Conservation (phyloP, 768 basidiomycete species). For the Coprinellus micaceus region DNA sequence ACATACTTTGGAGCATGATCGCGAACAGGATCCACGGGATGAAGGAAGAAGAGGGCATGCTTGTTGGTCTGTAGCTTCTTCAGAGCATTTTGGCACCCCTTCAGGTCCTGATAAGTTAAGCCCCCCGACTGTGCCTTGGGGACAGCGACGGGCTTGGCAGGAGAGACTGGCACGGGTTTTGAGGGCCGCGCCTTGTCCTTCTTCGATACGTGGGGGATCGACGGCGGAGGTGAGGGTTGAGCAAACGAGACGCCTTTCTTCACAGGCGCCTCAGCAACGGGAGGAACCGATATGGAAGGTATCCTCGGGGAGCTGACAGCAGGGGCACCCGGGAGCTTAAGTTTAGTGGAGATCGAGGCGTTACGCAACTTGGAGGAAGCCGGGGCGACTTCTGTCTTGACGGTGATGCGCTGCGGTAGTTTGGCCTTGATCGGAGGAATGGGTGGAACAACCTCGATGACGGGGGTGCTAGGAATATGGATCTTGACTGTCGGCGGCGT, state of each 20-base stretch:
- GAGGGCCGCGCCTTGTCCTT: conserved; percentile 14
- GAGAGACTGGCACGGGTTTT: background rate
- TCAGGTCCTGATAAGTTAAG: conserved; percentile 21
- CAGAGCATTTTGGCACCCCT: conserved; percentile 69
- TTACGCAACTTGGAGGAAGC: conserved; percentile 37
- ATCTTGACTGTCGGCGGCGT: conserved; percentile 82
- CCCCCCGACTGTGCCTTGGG: too few species aligned
- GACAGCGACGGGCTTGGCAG: conserved; percentile 21
- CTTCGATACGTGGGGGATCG: conserved; percentile 19
- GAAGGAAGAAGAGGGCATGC: conserved; percentile 68
- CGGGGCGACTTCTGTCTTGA: conserved; percentile 36
- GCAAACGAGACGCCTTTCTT: conserved; percentile 37
- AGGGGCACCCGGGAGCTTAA: conserved; percentile 49
- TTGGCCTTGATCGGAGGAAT: conserved; percentile 52
- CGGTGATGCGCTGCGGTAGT: conserved; percentile 38
- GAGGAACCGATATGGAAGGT: conserved; percentile 27
- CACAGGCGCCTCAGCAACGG: conserved; percentile 18
- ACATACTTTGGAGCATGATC: conserved; percentile 84
- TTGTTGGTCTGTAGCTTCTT: conserved; percentile 79
- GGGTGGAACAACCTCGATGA: conserved; percentile 55
- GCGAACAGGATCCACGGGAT: conserved; percentile 94
- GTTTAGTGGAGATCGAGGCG: conserved; percentile 44
- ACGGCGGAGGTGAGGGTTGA: conserved; percentile 33
- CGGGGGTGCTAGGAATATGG: conserved; percentile 72
- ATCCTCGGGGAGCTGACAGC: conserved; percentile 21